Percentiles rank a stretch among this genome's conserved stretches.
phyloP scores from a whole-genome alignment of 2,329 filamentous ascomycete genomes.

The Zymoseptoria brevis region DNA sequence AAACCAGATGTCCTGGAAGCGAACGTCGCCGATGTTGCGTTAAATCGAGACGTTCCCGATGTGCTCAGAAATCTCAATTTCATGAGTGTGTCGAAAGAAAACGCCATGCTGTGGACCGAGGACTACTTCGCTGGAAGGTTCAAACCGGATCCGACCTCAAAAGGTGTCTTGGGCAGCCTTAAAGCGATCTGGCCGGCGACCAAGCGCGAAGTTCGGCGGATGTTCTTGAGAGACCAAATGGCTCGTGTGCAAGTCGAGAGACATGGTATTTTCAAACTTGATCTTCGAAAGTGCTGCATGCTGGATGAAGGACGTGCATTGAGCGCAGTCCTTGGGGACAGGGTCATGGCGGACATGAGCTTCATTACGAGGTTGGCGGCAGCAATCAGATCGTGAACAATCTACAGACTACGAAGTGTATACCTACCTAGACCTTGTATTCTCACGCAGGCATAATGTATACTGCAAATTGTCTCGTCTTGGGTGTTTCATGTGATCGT shows the following conservation, averaged over 20 bases:
- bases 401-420: neutral
- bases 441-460: too few relatives aligned
- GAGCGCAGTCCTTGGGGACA: conserved; percentile 1
- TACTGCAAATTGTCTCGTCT: neutral
- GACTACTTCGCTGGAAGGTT: conserved; percentile 7
- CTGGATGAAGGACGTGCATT: conserved; percentile 19
- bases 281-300: conserved; percentile 21
- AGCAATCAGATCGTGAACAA: neutral
- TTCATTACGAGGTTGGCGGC: neutral
- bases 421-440: too few relatives aligned
- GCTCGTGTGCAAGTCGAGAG: conserved; percentile 16
- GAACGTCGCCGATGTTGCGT: conserved; percentile 1
- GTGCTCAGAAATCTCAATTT: conserved; percentile 4
- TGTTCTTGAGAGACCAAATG: conserved; percentile 24
- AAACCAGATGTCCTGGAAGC: conserved; percentile 12
- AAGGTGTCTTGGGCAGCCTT: conserved; percentile 1
- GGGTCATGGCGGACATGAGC: neutral
- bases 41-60: conserved; percentile 11
- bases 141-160: neutral
- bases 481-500: neutral
- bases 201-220: conserved; percentile 16
- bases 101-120: conserved; percentile 9
- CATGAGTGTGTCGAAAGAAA: conserved; percentile 1
- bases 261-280: conserved; percentile 21
- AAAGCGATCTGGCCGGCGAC: conserved; percentile 8